Evolutionary conservation across 1,139 yeast genomes (phyloP).

Genomic region (Sugiyamaella pinicola): DNA sequence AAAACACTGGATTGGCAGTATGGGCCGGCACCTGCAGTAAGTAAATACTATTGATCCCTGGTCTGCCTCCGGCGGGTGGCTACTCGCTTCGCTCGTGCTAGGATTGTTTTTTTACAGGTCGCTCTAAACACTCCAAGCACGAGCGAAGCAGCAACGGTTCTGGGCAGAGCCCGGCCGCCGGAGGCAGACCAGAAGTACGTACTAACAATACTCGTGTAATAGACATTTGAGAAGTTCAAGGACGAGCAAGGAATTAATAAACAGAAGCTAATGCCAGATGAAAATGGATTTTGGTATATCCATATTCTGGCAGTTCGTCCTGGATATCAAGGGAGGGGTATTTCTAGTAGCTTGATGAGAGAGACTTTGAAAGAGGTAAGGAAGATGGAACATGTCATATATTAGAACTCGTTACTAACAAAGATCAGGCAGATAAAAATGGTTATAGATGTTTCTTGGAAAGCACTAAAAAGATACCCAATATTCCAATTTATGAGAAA

Average conservation of each 20-base stretch:
- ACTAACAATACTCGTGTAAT: not conserved
- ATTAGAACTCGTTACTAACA: not conserved
- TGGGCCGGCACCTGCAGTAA: slow-evolving; percentile 10
- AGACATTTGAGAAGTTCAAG: slow-evolving; percentile 10
- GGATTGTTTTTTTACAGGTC: too few species aligned
- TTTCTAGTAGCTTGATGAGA: slow-evolving; percentile 1
- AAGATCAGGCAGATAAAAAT: slow-evolving; percentile 1
- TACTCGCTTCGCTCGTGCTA: too few species aligned
- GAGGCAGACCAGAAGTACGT: too few species aligned
- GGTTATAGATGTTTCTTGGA: slow-evolving; percentile 8
- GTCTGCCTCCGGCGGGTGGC: not conserved
- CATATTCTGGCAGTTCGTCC: slow-evolving; percentile 15
- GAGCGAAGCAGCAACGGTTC: too few species aligned
- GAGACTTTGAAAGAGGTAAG: slow-evolving; percentile 3
- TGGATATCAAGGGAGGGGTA: slow-evolving; percentile 12
- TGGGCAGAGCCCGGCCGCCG: too few species aligned
- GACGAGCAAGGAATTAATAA: not conserved
- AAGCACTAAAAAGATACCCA: slow-evolving; percentile 7
- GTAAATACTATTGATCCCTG: not conserved
- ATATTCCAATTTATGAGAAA: slow-evolving; percentile 8
- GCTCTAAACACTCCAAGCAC: too few species aligned
- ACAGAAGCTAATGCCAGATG: not conserved
- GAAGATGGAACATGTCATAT: not conserved
- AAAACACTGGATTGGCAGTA: slow-evolving; percentile 7
- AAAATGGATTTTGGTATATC: slow-evolving; percentile 11